A percentile compares a stretch with the other conserved stretches of the same genome.
These are phyloP conservation scores for Sphagnum contortum DNA, from an alignment of 225 moss, liverwort and hornwort species.

Conservation along the genomic window DNA sequence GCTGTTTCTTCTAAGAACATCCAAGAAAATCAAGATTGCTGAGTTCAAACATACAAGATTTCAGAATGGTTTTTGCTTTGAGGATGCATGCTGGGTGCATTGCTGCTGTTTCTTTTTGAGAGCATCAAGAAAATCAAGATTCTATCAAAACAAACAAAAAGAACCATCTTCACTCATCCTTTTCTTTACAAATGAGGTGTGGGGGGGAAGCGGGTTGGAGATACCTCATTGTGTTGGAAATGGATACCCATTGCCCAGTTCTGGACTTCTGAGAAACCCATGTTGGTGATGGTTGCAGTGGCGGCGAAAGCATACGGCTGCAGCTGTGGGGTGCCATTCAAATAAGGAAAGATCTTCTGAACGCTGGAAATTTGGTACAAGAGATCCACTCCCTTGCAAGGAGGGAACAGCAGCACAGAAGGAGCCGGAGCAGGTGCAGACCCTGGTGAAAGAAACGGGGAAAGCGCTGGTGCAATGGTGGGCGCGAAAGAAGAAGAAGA, in stretches of 20 bases:
- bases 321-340: slow-evolving; percentile 44
- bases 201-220: too few species aligned
- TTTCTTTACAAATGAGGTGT: too few species aligned
- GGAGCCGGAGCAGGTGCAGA: slow-evolving; percentile 15
- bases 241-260: slow-evolving; percentile 52
- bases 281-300: slow-evolving; percentile 38
- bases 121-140: neutral
- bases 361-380: slow-evolving; percentile 17
- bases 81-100: neutral
- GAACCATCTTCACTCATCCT: slow-evolving; percentile 7
- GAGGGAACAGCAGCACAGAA: slow-evolving; percentile 30
- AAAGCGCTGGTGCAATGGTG: neutral
- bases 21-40: neutral
- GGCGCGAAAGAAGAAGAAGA: too few species aligned
- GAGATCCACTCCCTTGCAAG: slow-evolving; percentile 38
- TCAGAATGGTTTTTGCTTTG: neutral
- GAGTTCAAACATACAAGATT: neutral
- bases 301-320: slow-evolving; percentile 66
- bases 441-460: slow-evolving; percentile 2
- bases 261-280: slow-evolving; percentile 58
- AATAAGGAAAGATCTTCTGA: slow-evolving; percentile 30
- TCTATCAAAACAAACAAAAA: neutral
- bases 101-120: neutral
- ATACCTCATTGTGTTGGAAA: slow-evolving; percentile 50
- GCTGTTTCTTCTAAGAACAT: neutral